A percentile compares a stretch with the other conserved stretches of the same genome.
These are phyloP conservation scores for Trichoderma asperellum DNA, from an alignment of 2,329 filamentous ascomycete species.

Conservation along the genomic window DNA sequence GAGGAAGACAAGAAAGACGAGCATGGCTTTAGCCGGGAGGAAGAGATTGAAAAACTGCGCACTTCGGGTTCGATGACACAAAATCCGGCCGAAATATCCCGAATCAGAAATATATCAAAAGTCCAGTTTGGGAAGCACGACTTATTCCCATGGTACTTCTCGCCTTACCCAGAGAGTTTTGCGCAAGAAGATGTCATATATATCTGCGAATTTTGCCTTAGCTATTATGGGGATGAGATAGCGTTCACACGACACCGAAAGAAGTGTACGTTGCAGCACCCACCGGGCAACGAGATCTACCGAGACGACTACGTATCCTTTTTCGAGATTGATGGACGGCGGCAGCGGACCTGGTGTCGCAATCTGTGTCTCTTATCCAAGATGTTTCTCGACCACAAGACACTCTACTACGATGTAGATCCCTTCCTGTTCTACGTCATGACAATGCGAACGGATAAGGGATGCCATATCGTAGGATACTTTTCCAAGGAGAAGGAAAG, in stretches of 20 bases:
- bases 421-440: conserved; percentile 99
- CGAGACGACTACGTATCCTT: conserved; percentile 92
- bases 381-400: conserved; percentile 97
- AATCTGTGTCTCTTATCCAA: conserved; percentile 94
- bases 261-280: conserved; percentile 90
- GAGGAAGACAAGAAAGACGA: conserved; percentile 53
- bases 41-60: conserved; percentile 94
- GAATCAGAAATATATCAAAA: conserved; percentile 91
- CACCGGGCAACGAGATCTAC: conserved; percentile 97
- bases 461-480: conserved; percentile 97
- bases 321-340: conserved; percentile 93
- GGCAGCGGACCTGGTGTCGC: conserved; percentile 94
- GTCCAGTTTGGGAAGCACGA: conserved; percentile 93
- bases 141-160: conserved; percentile 98
- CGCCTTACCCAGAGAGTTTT: conserved; percentile 89
- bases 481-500: conserved; percentile 99
- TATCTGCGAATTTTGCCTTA: conserved; percentile 96
- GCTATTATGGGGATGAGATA: conserved; percentile 82
- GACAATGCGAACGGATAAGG: conserved; percentile 84
- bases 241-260: conserved; percentile 82
- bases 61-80: conserved; percentile 98
- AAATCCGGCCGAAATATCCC: conserved; percentile 93
- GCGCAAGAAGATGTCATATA: conserved; percentile 87
- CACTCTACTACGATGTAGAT: conserved; percentile 98
- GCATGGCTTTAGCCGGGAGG: conserved; percentile 72